Evolutionary conservation across 495 filamentous ascomycete species (phyloP).

Genomic region (Elasticomyces elasticus): DNA sequence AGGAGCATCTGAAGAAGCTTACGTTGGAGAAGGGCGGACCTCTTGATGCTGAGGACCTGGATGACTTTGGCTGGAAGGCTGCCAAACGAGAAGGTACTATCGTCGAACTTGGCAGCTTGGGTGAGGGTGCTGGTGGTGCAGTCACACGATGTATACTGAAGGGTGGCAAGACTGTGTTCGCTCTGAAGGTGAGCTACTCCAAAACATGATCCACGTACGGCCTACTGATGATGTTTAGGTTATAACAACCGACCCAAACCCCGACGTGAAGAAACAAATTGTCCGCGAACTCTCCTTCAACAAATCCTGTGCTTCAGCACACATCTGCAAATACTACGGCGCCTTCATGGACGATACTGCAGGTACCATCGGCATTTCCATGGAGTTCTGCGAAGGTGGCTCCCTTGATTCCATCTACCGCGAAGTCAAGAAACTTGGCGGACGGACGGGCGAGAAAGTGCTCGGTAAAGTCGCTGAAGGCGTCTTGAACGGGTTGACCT

Average conservation of each 20-base stretch:
- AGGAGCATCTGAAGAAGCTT: slow-evolving; percentile 59
- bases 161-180: slow-evolving; percentile 88
- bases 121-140: slow-evolving; percentile 91
- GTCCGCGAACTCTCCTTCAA: slow-evolving; percentile 92
- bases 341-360: slow-evolving; percentile 88
- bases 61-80: slow-evolving; percentile 90
- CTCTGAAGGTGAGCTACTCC: slow-evolving; percentile 65
- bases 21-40: slow-evolving; percentile 68
- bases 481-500: slow-evolving; percentile 86
- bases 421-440: slow-evolving; percentile 89
- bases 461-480: slow-evolving; percentile 97
- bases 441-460: slow-evolving; percentile 93
- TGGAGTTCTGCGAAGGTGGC: slow-evolving; percentile 98
- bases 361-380: slow-evolving; percentile 92
- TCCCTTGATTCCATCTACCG: slow-evolving; percentile 92
- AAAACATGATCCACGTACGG: neutral
- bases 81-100: slow-evolving; percentile 83
- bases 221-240: slow-evolving; percentile 44
- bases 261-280: slow-evolving; percentile 96
- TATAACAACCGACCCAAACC: slow-evolving; percentile 95
- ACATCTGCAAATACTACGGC: slow-evolving; percentile 95
- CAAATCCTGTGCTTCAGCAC: slow-evolving; percentile 84
- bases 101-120: slow-evolving; percentile 76
- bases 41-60: slow-evolving; percentile 83
- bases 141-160: slow-evolving; percentile 84